Percentiles rank a stretch among this genome's conserved stretches.
phyloP scores from a whole-genome alignment of 1,284 basidiomycete species.

The Ustilago trichophora region DNA sequence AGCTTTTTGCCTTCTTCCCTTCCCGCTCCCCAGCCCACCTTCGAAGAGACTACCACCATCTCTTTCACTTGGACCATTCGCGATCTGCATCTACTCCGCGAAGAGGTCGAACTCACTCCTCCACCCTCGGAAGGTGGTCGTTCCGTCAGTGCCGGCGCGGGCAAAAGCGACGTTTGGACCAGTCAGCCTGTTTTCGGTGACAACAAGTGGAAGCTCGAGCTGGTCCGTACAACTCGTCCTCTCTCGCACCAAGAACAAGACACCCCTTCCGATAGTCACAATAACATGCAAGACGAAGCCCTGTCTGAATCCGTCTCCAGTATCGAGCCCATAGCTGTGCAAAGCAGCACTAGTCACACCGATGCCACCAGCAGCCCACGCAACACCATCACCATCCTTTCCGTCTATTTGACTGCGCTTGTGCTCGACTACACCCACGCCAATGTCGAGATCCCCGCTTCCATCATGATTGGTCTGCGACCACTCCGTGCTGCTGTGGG shows the following conservation, averaged over 20 bases:
- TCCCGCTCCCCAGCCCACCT: constrained; percentile 21
- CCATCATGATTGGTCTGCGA: constrained; percentile 55
- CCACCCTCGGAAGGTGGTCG: constrained; percentile 50
- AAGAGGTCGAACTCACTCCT: constrained; percentile 54
- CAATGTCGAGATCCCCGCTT: constrained; percentile 43
- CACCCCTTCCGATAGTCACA: neutral
- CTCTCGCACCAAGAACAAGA: neutral
- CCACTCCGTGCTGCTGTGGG: constrained; percentile 24
- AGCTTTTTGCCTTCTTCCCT: constrained; percentile 8
- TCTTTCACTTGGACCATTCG: constrained; percentile 60
- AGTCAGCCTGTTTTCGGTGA: constrained; percentile 62
- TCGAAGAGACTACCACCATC: constrained; percentile 55
- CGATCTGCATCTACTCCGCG: constrained; percentile 49
- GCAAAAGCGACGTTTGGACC: constrained; percentile 60
- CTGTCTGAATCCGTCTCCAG: neutral
- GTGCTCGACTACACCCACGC: constrained; percentile 48
- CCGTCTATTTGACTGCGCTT: constrained; percentile 53
- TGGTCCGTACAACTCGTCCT: constrained; percentile 42
- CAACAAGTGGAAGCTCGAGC: constrained; percentile 64
- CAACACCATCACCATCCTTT: constrained; percentile 46
- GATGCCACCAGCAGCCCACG: neutral
- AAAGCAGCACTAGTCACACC: neutral
- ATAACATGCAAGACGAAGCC: neutral
- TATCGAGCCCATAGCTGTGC: constrained; percentile 1
- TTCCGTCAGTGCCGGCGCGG: constrained; percentile 57